A percentile compares a stretch with the other conserved stretches of the same genome.
Evolutionary conservation across 805 yeast genomes (phyloP).

Genomic region (Pichia kluyveri): DNA sequence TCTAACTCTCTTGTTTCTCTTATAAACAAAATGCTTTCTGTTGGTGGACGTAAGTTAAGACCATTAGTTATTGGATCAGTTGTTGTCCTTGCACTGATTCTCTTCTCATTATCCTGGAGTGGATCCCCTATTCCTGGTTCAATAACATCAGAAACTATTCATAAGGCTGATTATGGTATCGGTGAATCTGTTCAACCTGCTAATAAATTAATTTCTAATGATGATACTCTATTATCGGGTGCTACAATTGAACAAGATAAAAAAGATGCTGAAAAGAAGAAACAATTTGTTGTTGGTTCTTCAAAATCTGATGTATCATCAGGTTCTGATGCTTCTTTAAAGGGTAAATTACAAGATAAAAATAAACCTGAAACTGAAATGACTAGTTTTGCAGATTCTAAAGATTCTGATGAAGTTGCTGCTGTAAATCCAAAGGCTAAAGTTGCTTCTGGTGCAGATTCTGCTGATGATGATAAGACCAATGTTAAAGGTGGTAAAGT

Average conservation of each 20-base stretch:
- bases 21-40: constrained; percentile 3
- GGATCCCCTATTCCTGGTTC: neutral
- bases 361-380: constrained; percentile 3
- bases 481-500: no score
- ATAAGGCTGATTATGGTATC: constrained; percentile 7
- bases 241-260: constrained; percentile 11
- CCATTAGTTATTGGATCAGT: constrained; percentile 6
- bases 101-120: constrained; percentile 1
- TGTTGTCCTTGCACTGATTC: constrained; percentile 1
- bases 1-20: neutral
- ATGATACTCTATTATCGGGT: constrained; percentile 7
- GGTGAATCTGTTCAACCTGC: constrained; percentile 3
- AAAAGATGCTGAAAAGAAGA: constrained; percentile 5
- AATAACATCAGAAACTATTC: neutral
- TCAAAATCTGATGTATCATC: constrained; percentile 6
- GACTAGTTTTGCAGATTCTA: neutral
- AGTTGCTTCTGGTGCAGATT: neutral
- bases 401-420: neutral
- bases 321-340: constrained; percentile 13
- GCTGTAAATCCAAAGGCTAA: neutral
- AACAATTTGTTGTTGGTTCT: constrained; percentile 1
- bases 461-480: neutral
- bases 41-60: constrained; percentile 9
- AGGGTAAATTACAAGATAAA: constrained; percentile 7
- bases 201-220: constrained; percentile 3